Conservation (phyloP, 805 yeast genomes). For the Dipodascopsis uninucleata region DNA sequence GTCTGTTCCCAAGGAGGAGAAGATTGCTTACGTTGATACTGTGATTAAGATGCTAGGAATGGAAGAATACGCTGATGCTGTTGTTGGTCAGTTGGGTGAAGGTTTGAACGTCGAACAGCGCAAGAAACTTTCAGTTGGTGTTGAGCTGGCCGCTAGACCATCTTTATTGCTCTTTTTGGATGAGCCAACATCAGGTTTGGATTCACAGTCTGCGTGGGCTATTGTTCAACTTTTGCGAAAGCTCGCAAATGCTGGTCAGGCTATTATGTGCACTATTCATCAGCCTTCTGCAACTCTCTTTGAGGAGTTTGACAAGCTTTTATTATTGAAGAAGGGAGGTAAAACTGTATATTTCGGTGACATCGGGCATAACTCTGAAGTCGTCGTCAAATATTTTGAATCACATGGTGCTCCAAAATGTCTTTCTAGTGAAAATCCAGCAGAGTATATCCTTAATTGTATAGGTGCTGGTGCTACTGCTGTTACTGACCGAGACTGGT, state of each 20-base stretch:
- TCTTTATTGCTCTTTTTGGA: conserved; percentile 56
- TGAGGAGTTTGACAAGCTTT: conserved; percentile 62
- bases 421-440: conserved; percentile 60
- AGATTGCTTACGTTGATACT: conserved; percentile 64
- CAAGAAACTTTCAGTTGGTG: conserved; percentile 66
- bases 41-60: conserved; percentile 64
- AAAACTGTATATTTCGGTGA: conserved; percentile 79
- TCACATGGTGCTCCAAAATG: conserved; percentile 68
- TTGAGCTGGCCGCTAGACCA: conserved; percentile 68
- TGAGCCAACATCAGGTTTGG: conserved; percentile 73
- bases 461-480: conserved; percentile 84
- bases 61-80: conserved; percentile 70
- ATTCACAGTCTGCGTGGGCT: conserved; percentile 62
- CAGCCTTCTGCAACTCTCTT: conserved; percentile 72
- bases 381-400: conserved; percentile 64
- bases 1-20: conserved; percentile 54
- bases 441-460: conserved; percentile 68
- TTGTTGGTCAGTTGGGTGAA: conserved; percentile 71
- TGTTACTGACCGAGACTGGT: conserved; percentile 55
- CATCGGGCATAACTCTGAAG: conserved; percentile 58
- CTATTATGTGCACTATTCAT: conserved; percentile 71
- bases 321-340: conserved; percentile 73
- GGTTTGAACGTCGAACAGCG: conserved; percentile 69
- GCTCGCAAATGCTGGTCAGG: conserved; percentile 68
- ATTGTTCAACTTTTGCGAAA: conserved; percentile 63